phyloP scores from a whole-genome alignment of 768 basidiomycete species.

The Mrakia blollopis region DNA sequence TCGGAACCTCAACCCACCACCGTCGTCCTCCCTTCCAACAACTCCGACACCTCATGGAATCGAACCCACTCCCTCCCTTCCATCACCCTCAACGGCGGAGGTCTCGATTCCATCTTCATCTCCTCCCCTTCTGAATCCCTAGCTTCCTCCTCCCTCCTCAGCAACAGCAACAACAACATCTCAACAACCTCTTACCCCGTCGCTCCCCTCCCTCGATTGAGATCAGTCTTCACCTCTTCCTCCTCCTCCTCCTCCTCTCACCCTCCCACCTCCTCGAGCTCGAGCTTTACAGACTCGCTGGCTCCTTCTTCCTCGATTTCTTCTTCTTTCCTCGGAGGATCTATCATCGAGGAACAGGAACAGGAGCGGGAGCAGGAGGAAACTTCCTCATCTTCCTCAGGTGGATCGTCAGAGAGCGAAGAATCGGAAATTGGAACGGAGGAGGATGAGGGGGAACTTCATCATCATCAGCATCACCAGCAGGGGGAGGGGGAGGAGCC shows the following conservation, averaged over 20 bases:
- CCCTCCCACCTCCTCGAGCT: too few species aligned
- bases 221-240: not conserved
- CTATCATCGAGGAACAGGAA: not conserved
- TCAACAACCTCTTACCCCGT: not conserved
- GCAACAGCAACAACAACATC: not conserved
- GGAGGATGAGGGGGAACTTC: too few species aligned
- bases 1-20: constrained; percentile 4
- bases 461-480: too few species aligned
- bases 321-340: too few species aligned
- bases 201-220: not conserved
- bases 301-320: not conserved
- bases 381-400: too few species aligned
- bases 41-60: not conserved
- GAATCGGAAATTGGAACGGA: too few species aligned
- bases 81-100: constrained; percentile 5
- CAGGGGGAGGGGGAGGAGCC: too few species aligned
- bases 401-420: not conserved
- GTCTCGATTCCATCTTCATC: not conserved
- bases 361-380: too few species aligned
- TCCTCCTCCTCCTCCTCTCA: too few species aligned
- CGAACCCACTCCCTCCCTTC: not conserved
- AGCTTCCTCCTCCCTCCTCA: not conserved
- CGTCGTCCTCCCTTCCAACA: not conserved
- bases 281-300: not conserved
- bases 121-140: not conserved